These are phyloP conservation scores for Coelastrella sp. DNA, from an alignment of 139 green algal genomes.

Conservation along the genomic window DNA sequence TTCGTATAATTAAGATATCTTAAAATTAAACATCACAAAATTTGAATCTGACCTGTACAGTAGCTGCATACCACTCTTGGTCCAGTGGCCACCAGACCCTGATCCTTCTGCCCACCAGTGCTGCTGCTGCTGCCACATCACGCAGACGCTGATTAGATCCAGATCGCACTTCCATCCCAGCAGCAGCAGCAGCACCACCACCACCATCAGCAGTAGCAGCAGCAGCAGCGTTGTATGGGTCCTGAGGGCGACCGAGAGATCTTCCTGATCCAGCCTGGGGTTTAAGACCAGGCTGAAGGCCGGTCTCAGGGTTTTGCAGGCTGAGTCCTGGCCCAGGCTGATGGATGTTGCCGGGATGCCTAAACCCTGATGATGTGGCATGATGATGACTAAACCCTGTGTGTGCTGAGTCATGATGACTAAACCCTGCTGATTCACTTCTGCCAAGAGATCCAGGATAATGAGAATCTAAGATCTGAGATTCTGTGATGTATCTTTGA, in stretches of 20 bases:
- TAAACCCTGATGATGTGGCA: not conserved
- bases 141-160: not conserved
- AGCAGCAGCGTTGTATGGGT: not conserved
- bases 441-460: no score
- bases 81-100: conserved; percentile 33
- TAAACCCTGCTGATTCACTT: not conserved
- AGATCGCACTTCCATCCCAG: not conserved
- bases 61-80: not conserved
- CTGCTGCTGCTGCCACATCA: conserved; percentile 10
- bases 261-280: not conserved
- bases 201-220: not conserved
- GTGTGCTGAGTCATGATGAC: not conserved
- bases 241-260: not conserved
- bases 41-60: not conserved
- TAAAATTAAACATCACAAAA: no score
- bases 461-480: no score
- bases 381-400: not conserved
- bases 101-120: not conserved
- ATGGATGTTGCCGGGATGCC: not conserved
- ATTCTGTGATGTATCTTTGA: no score
- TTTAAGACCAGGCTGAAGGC: no score
- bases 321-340: no score
- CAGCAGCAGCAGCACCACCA: not conserved
- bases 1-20: no score
- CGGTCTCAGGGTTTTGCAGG: no score